phyloP scores from a whole-genome alignment of 129 eudicot genomes.

The carrot (Daucus carota) region DNA sequence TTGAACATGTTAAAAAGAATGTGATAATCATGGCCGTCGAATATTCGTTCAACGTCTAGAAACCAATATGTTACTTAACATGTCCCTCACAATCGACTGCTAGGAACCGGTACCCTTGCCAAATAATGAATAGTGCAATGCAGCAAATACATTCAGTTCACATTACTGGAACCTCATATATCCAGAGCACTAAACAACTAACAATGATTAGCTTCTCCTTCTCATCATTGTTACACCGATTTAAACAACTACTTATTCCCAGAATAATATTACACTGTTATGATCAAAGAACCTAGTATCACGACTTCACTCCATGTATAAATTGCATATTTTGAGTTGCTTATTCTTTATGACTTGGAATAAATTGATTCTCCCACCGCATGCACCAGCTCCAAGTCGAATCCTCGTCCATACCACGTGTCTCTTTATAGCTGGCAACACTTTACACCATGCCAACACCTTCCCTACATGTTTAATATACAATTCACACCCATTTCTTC shows the following conservation, averaged over 20 bases:
- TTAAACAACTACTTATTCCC: neutral
- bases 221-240: neutral
- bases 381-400: neutral
- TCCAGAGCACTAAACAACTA: neutral
- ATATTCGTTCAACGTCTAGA: no score
- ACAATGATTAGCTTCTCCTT: neutral
- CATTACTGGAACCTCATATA: neutral
- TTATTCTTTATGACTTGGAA: neutral
- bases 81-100: no score
- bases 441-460: conserved; percentile 1
- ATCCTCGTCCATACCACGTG: neutral
- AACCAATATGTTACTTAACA: no score
- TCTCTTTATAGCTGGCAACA: neutral
- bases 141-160: neutral
- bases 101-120: no score
- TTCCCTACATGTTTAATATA: neutral
- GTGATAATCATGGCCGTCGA: no score
- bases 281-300: neutral
- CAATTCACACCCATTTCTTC: neutral
- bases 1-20: no score
- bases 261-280: neutral
- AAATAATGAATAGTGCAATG: neutral
- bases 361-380: neutral
- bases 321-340: neutral
- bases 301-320: neutral